A percentile compares a stretch with the other conserved stretches of the same genome.
Evolutionary conservation across 2,329 filamentous ascomycete genomes (phyloP).

Genomic region (Aspergillus oerlinghausenensis): DNA sequence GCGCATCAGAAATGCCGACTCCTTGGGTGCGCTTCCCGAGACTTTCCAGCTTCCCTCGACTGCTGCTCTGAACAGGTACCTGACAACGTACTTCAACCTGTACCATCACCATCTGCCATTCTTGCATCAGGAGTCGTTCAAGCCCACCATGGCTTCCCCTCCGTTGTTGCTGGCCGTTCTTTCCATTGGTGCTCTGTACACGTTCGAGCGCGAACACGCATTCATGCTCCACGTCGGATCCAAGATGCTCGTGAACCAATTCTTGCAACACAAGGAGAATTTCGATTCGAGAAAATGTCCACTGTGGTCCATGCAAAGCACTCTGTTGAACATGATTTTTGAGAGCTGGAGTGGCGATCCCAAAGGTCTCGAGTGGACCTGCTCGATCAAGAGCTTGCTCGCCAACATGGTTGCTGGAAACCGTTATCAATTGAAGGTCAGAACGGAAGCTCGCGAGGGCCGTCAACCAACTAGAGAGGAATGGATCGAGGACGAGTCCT

Average conservation of each 20-base stretch:
- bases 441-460: conserved; percentile 78
- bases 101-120: conserved; percentile 98
- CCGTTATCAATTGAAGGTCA: conserved; percentile 89
- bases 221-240: conserved; percentile 97
- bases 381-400: conserved; percentile 95
- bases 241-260: conserved; percentile 94
- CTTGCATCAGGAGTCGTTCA: conserved; percentile 86
- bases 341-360: conserved; percentile 98
- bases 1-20: conserved; percentile 76
- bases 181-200: conserved; percentile 93
- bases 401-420: conserved; percentile 99
- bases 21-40: conserved; percentile 75
- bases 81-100: conserved; percentile 92
- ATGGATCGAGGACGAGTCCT: conserved; percentile 96
- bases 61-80: conserved; percentile 78
- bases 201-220: conserved; percentile 93
- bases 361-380: conserved; percentile 96
- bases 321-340: conserved; percentile 96
- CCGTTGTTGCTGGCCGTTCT: conserved; percentile 83
- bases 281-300: conserved; percentile 98
- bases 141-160: conserved; percentile 72
- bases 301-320: conserved; percentile 97
- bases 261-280: conserved; percentile 96
- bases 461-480: conserved; percentile 73
- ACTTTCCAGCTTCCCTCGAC: conserved; percentile 83